A percentile compares a stretch with the other conserved stretches of the same genome.
phyloP scores from a whole-genome alignment of 2,329 filamentous ascomycete species.

The Pseudocercospora cruenta region DNA sequence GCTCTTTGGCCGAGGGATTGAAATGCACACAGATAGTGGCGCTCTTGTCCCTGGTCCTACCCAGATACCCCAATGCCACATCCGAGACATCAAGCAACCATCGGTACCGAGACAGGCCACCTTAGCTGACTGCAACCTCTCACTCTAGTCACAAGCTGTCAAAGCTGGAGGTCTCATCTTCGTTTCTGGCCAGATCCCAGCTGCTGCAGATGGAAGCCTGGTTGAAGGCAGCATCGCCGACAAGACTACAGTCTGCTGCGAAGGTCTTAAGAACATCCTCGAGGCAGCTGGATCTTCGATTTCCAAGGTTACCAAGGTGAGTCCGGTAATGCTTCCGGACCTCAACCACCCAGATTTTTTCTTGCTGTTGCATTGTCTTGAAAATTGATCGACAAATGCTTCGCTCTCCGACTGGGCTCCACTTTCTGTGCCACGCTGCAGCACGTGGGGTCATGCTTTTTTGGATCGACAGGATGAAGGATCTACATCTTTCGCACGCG shows the following conservation, averaged over 20 bases:
- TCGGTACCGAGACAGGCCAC: background rate
- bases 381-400: background rate
- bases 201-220: constrained; percentile 63
- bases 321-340: constrained; percentile 6
- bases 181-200: constrained; percentile 77
- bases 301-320: constrained; percentile 80
- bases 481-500: background rate
- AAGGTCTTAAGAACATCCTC: constrained; percentile 84
- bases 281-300: constrained; percentile 78
- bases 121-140: background rate
- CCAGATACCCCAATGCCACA: background rate
- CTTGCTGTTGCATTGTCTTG: background rate
- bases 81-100: constrained; percentile 6
- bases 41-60: constrained; percentile 7
- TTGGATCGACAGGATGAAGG: constrained; percentile 1
- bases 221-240: constrained; percentile 68
- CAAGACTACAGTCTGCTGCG: constrained; percentile 70
- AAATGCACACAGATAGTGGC: background rate
- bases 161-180: constrained; percentile 69
- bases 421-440: background rate
- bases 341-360: background rate
- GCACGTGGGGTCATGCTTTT: background rate
- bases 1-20: constrained; percentile 4
- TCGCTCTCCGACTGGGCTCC: background rate
- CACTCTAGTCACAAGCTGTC: constrained; percentile 60